A percentile compares a stretch with the other conserved stretches of the same genome.
phyloP scores from a whole-genome alignment of 192 early-diverging fungal species.

The Podila horticola region DNA sequence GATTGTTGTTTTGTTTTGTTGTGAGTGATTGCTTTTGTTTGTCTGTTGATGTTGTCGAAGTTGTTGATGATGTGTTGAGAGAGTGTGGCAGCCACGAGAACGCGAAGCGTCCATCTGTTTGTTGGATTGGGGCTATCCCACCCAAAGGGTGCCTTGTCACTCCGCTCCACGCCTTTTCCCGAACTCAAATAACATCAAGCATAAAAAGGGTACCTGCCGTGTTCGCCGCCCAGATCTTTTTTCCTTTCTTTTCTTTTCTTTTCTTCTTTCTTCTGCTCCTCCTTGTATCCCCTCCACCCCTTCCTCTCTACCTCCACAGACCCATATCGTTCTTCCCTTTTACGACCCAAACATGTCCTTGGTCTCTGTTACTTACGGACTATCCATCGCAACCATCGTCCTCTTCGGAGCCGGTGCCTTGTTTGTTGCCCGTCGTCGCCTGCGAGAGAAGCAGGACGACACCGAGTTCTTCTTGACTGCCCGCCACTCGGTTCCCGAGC shows the following conservation, averaged over 20 bases:
- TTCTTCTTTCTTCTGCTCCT: not conserved
- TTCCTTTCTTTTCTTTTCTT: not conserved
- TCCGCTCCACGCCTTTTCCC: no score
- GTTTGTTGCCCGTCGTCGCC: slow-evolving; percentile 32
- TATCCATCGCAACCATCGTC: slow-evolving; percentile 38
- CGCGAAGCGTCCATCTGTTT: no score
- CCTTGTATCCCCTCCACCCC: not conserved
- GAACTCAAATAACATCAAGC: no score
- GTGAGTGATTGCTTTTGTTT: no score
- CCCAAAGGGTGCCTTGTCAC: no score
- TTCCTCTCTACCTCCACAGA: not conserved
- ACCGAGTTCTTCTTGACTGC: slow-evolving; percentile 57
- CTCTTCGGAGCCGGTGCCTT: slow-evolving; percentile 44
- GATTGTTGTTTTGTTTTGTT: no score
- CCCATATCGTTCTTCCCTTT: not conserved
- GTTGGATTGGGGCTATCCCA: no score
- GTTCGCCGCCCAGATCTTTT: not conserved
- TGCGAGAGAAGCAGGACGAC: slow-evolving; percentile 38
- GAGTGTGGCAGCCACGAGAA: no score
- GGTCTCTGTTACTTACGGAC: slow-evolving; percentile 34
- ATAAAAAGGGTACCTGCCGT: no score
- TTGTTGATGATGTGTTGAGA: no score
- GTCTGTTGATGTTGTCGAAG: no score
- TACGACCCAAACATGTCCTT: slow-evolving; percentile 23
- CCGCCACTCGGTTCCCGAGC: slow-evolving; percentile 33